These are phyloP conservation scores for Brassica hybrid DNA, from an alignment of 441 rosid genomes.

Conservation along the genomic window DNA sequence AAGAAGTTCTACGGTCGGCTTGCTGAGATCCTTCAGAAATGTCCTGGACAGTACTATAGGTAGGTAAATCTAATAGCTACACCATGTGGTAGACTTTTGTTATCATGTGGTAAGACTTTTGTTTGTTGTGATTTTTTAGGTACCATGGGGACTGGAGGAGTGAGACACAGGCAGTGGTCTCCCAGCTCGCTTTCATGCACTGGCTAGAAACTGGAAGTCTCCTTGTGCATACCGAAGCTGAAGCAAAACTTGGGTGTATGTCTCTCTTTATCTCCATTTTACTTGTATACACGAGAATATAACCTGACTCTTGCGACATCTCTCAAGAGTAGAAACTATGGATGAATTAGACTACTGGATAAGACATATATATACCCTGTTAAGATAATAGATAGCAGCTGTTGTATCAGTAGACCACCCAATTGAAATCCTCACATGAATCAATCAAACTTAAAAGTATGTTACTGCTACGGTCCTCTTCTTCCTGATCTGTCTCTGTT, in stretches of 20 bases:
- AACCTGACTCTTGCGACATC: background rate
- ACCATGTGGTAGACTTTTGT: background rate
- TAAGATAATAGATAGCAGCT: no score
- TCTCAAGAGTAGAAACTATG: background rate
- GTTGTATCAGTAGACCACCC: no score
- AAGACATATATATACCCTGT: no score
- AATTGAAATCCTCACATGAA: no score
- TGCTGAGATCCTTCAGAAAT: slow-evolving; percentile 57
- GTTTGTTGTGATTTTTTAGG: slow-evolving; percentile 45
- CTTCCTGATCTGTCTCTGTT: no score
- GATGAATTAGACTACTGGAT: no score
- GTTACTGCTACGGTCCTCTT: no score
- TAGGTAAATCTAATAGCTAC: slow-evolving; percentile 7
- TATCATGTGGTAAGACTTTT: background rate
- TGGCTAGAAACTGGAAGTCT: slow-evolving; percentile 90
- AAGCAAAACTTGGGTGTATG: slow-evolving; percentile 87
- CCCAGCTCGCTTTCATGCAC: slow-evolving; percentile 82
- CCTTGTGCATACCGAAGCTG: slow-evolving; percentile 75
- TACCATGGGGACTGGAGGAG: slow-evolving; percentile 96
- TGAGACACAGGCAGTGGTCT: slow-evolving; percentile 86
- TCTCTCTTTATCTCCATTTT: background rate
- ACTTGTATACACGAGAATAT: background rate
- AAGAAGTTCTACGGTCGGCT: slow-evolving; percentile 64
- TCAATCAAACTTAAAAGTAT: no score
- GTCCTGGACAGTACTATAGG: slow-evolving; percentile 89